Base-by-base conservation (phyloP, 768 basidiomycete genomes). In the Sutorius australiensis region DNA sequence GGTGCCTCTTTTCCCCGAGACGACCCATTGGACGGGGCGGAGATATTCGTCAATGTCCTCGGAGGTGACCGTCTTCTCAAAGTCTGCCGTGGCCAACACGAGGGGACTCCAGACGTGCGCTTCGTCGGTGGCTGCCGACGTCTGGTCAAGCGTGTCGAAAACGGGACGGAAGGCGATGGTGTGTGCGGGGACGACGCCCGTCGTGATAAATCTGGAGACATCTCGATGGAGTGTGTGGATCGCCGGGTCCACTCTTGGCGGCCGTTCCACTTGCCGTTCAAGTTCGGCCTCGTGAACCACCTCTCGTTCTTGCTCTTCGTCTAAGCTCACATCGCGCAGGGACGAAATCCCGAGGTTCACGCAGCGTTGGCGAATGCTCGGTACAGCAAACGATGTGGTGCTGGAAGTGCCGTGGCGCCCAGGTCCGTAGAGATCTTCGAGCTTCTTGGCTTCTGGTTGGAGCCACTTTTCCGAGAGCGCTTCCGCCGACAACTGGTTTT, bases 241-340 rank as follows among this genome's bases (percentile, higher is more conserved):
- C 4, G 59, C 59, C 6, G 68, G 55, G 13, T 40, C 6, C 9
- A 66, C 66, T 31, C 43, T 62, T 1, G 67, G 57, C 7, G 76
- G 73, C 6, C 76, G 66, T 56, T 76, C 64, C 2, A 73, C 51
- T 49, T 78, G 67, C 12, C 61, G 64, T 53, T 81, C 78, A 7
- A 57, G 62, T 55, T 79, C 77, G 3, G 71, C 64, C 57, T 81
- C 79, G 27, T 76, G 75, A 5, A 61, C 52, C 7, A 81, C 64
- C 51, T 81, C 78, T 24, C 24, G 24, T 24, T 24, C 24, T 24
- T 24, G 24, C 4, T 24, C 24, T 24, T 24, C 24, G 24, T 24
- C 24, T 4, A 24, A 2, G 24, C 24, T 24, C 24, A 24, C 24
- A 24, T 24, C 24, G 24, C 24, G 24, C 24, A 24, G 24, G 24